A percentile compares a stretch with the other conserved stretches of the same genome.
Evolutionary conservation across 768 basidiomycete species (phyloP).

Genomic region (Chalciporus pseudorubinellus): DNA sequence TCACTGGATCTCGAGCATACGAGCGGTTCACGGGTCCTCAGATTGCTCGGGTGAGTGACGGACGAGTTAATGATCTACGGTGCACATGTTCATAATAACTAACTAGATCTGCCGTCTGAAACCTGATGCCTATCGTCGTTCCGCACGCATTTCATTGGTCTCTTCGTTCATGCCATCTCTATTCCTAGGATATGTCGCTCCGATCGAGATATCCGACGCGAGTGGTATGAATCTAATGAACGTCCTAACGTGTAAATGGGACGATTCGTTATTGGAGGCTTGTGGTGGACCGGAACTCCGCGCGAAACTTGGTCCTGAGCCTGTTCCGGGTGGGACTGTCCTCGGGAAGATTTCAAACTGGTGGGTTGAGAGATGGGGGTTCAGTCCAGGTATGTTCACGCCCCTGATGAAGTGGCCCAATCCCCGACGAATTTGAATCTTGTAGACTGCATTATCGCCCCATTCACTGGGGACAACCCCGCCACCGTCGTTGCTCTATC

Average conservation of each 20-base stretch:
- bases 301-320: constrained; percentile 71
- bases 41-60: constrained; percentile 60
- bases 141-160: constrained; percentile 71
- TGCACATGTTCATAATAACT: background rate
- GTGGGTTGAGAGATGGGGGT: constrained; percentile 77
- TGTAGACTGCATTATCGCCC: constrained; percentile 72
- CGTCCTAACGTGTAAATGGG: constrained; percentile 71
- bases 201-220: constrained; percentile 84
- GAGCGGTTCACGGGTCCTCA: constrained; percentile 88
- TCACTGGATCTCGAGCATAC: constrained; percentile 82
- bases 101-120: constrained; percentile 54
- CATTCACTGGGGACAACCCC: constrained; percentile 90
- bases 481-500: constrained; percentile 73
- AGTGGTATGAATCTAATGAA: constrained; percentile 92
- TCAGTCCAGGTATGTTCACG: constrained; percentile 51
- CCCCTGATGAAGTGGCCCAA: background rate
- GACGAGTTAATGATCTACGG: background rate
- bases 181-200: constrained; percentile 74
- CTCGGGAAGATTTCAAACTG: constrained; percentile 65
- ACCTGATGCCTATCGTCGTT: constrained; percentile 54
- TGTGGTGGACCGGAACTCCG: constrained; percentile 69
- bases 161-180: constrained; percentile 82
- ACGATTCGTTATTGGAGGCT: constrained; percentile 58
- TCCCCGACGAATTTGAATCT: background rate
- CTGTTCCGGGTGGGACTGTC: constrained; percentile 64